These are phyloP conservation scores for Ceriops tagal DNA, from an alignment of 345 rosid species.

Conservation along the genomic window DNA sequence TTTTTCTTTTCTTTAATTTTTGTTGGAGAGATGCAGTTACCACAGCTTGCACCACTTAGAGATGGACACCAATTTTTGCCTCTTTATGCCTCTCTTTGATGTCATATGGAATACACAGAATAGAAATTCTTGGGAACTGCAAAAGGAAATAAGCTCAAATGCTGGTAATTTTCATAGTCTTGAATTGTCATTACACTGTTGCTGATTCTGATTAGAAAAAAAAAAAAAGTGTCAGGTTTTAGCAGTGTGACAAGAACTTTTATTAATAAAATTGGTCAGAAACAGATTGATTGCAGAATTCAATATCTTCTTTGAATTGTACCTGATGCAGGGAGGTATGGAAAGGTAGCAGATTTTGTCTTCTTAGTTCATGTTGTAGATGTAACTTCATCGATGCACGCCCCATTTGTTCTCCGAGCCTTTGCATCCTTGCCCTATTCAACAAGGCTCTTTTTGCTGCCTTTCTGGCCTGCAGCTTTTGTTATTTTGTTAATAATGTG, in stretches of 20 bases:
- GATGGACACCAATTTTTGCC: constrained; percentile 79
- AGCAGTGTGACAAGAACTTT: too few species aligned
- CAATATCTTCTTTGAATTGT: not conserved
- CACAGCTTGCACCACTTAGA: constrained; percentile 82
- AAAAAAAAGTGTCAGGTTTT: too few species aligned
- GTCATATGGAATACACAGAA: constrained; percentile 68
- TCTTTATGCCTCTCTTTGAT: constrained; percentile 93
- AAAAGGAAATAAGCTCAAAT: constrained; percentile 41
- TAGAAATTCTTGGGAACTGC: constrained; percentile 68
- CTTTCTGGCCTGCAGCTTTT: constrained; percentile 44
- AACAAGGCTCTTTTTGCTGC: constrained; percentile 40
- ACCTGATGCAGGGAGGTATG: constrained; percentile 32
- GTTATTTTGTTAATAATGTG: constrained; percentile 54
- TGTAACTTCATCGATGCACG: constrained; percentile 56
- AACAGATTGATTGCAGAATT: too few species aligned
- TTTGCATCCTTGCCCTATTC: constrained; percentile 56
- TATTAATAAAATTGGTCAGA: too few species aligned
- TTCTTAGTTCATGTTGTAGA: constrained; percentile 94
- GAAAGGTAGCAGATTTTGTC: constrained; percentile 77
- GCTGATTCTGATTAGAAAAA: too few species aligned
- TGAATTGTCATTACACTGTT: not conserved
- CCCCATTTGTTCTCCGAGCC: constrained; percentile 57
- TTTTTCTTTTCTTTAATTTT: not conserved
- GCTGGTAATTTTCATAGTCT: constrained; percentile 39
- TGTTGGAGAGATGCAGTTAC: constrained; percentile 46